Percentiles rank a stretch among this genome's conserved stretches.
phyloP scores from a whole-genome alignment of 768 basidiomycete genomes.

The Hypholoma sublateritium region DNA sequence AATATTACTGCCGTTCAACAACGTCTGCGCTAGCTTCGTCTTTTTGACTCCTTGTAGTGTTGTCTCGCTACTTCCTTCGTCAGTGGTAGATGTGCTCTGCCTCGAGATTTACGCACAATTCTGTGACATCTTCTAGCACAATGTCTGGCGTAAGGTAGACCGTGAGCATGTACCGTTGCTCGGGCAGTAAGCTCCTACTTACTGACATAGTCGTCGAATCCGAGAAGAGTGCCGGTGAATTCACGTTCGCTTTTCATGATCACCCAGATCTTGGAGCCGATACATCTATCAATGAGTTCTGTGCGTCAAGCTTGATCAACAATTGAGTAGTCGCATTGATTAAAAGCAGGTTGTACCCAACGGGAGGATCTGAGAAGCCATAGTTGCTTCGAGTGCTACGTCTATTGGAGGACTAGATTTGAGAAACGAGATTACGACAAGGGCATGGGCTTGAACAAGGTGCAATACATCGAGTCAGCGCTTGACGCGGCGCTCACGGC shows the following conservation, averaged over 20 bases:
- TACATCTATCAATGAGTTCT: constrained; percentile 98
- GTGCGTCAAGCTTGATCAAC: constrained; percentile 1
- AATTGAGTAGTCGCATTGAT: constrained; percentile 6
- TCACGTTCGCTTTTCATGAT: constrained; percentile 98
- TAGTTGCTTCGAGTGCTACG: constrained; percentile 25
- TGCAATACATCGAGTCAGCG: neutral
- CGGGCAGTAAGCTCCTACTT: constrained; percentile 41
- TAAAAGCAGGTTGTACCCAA: constrained; percentile 49
- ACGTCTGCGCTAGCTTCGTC: constrained; percentile 83
- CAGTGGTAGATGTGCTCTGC: neutral
- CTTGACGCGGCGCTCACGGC: constrained; percentile 1
- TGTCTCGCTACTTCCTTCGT: constrained; percentile 59
- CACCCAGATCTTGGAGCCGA: constrained; percentile 96
- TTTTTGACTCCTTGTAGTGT: constrained; percentile 81
- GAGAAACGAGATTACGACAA: neutral
- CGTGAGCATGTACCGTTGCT: neutral
- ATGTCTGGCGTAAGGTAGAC: constrained; percentile 54
- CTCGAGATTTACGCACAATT: constrained; percentile 67
- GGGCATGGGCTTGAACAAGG: neutral
- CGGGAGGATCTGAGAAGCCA: constrained; percentile 95
- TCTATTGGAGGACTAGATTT: neutral
- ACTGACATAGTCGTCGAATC: constrained; percentile 99
- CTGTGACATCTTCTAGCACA: constrained; percentile 95
- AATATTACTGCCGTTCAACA: constrained; percentile 94
- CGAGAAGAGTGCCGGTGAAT: constrained; percentile 91